Percentiles rank a stretch among this genome's conserved stretches.
Conservation (phyloP, 495 filamentous ascomycete species). For the Clohesyomyces aquaticus region DNA sequence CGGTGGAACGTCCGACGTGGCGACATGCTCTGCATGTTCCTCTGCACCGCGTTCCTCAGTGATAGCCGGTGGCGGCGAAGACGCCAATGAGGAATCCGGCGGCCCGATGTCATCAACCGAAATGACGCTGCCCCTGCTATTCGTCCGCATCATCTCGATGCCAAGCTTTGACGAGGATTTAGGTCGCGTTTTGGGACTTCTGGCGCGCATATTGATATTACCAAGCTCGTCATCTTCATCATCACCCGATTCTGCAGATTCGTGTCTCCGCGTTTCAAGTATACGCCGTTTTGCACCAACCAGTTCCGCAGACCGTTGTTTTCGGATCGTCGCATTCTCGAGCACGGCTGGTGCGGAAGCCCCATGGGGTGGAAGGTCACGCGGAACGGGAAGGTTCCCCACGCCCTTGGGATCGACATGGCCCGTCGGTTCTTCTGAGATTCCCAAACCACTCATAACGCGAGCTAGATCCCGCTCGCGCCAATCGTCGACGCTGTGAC, state of each 20-base stretch:
- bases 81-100: constrained; percentile 31
- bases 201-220: constrained; percentile 58
- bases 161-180: constrained; percentile 74
- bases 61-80: constrained; percentile 40
- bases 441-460: constrained; percentile 69
- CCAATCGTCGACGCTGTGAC: constrained; percentile 73
- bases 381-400: constrained; percentile 45
- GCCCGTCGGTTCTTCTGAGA: constrained; percentile 55
- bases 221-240: constrained; percentile 93
- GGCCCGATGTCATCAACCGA: constrained; percentile 47
- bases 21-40: constrained; percentile 23
- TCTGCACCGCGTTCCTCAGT: constrained; percentile 39
- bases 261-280: constrained; percentile 72
- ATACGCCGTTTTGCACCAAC: constrained; percentile 59
- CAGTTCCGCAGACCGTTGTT: constrained; percentile 75
- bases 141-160: constrained; percentile 94
- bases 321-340: constrained; percentile 59
- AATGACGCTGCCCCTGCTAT: constrained; percentile 84
- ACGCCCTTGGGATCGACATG: constrained; percentile 37
- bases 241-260: constrained; percentile 84
- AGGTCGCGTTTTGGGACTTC: constrained; percentile 61
- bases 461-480: constrained; percentile 49
- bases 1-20: constrained; percentile 35
- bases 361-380: constrained; percentile 59
- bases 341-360: constrained; percentile 70